These are phyloP conservation scores for Zalaria sp. DNA, from an alignment of 2,329 filamentous ascomycete species.

Conservation along the genomic window DNA sequence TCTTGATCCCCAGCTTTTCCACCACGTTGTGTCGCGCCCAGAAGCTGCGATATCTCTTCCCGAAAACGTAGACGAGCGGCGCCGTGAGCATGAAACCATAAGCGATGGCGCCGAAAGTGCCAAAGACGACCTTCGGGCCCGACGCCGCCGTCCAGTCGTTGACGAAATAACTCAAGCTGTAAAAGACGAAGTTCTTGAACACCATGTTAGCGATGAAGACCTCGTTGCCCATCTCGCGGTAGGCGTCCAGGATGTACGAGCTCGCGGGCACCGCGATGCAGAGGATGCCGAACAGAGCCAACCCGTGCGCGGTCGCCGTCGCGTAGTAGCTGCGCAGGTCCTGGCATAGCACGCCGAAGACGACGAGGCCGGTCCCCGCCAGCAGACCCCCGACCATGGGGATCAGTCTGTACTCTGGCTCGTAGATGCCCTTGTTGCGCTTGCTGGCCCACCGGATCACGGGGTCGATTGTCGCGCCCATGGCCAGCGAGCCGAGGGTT, in stretches of 20 bases:
- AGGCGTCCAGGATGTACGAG: constrained; percentile 25
- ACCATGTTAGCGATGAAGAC: constrained; percentile 30
- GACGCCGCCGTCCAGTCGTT: constrained; percentile 25
- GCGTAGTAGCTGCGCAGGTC: constrained; percentile 7
- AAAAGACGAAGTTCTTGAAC: constrained; percentile 31
- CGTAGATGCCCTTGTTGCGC: constrained; percentile 38
- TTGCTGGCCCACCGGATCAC: constrained; percentile 29
- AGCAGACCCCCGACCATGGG: constrained; percentile 13
- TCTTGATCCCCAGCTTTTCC: constrained; percentile 2
- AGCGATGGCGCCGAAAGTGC: constrained; percentile 19
- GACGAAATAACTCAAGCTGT: constrained; percentile 28
- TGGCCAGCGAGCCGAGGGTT: constrained; percentile 19
- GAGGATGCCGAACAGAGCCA: constrained; percentile 12
- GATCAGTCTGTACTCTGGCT: constrained; percentile 38
- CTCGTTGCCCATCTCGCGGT: constrained; percentile 25
- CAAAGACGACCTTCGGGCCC: constrained; percentile 24
- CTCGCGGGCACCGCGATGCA: constrained; percentile 18
- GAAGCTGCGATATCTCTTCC: constrained; percentile 4
- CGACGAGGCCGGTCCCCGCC: constrained; percentile 17
- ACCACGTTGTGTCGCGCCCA: constrained; percentile 5
- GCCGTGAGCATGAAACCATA: constrained; percentile 2
- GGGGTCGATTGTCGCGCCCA: constrained; percentile 21
- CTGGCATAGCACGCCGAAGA: constrained; percentile 14
- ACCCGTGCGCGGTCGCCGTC: constrained; percentile 10
- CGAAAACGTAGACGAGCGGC: background rate